Base-by-base conservation (phyloP, 2,329 filamentous ascomycete species). In the Aspergillus sp. region DNA sequence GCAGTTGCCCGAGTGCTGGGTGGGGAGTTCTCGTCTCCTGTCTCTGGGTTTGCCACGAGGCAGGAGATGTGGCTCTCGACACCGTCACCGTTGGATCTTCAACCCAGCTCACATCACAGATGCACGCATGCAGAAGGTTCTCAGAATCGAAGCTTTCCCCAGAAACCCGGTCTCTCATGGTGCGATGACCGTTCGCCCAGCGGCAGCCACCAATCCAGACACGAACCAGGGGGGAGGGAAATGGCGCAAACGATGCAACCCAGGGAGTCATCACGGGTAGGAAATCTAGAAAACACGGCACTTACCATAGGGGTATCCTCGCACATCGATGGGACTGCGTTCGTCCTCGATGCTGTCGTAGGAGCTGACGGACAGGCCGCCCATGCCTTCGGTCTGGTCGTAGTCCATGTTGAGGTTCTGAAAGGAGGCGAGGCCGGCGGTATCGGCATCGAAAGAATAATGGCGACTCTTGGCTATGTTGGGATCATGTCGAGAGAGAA, bases 281-380 rank as follows among this genome's bases (percentile, higher is more conserved):
- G 20, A 42, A 10, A 48, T 38, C 32, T 19, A 47, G 17, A 20
- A 36, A 54, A 50, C 52, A 49, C 52, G 53, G n/a, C n/a, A 70
- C 71, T 64, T 68, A 73, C 71, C 67, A 60, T 71, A 72, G 31
- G 68, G 66, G 58, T 73, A 73, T 23, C 64, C 66, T 57, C 70
- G 59, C 40, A 72, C 59, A 64, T 73, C 71, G 50, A 73, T 62
- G 19, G 69, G 66, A 47, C 57, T 66, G 53, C 68, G 69, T 40
- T 73, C 71, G 55, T 73, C 71, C 16, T 73, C 71, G 53, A 73
- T 66, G 53, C 70, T 72, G 45, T 73, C 71, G 56, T 73, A 73
- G 31, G 71, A 73, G 56, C 70, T 73, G 60, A 73, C 71, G 25
- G 71, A 73, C 10, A 73, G 54, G 19, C 71, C 71, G 29, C 71